Base-by-base conservation (phyloP, 2,329 filamentous ascomycete genomes). In the Trichoderma hamatum region DNA sequence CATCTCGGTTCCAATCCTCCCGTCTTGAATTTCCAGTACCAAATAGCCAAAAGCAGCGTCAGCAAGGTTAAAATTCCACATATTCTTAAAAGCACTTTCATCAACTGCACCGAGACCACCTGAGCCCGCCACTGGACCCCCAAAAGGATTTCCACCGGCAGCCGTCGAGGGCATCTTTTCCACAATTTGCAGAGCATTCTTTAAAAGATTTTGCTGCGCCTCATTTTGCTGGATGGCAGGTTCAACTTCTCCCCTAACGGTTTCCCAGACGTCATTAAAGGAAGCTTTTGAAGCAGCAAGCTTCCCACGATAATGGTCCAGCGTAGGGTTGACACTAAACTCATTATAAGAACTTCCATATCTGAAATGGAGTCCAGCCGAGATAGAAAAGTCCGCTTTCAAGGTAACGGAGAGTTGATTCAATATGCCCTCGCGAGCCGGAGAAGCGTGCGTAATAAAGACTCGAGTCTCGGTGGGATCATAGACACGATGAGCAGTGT, bases 261-360 rank as follows among this genome's bases (percentile, higher is more conserved):
- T 99, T 80, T 99, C 96, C 96, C 96, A 99, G 9, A 99, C 96
- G 80, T 99, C 96, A 78, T 96, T 97, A 84, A 99, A 99, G 0
- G 96, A 98, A 1, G 96, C 95, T 82, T 97, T 98, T 61, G 95
- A 98, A 14, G 96, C 96, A 63, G 96, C 95, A 67, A 99, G 89
- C 86, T 99, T 99, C 78, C 96, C 96, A 70, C 96, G 93, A 82
- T 99, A 99, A 82, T 99, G 96, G 76, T 99, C 96, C 67, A 99
- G 85, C 0, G 95, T 97, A 3, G 96, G 96, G 80, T 99, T 99
- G 77, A 99, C 96, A 72, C 94, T 97, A 82, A 99, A 99, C 80
- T 99, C 96, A 82, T 99, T 99, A 86, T 99, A 99, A 1, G 96
- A 99, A 80, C 95, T 98, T 72, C 96, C 96, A 75, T 99, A 99